Percentiles rank a stretch among this genome's conserved stretches.
Evolutionary conservation across 176 grass and related monocot species (phyloP).

Genomic region (Oryza longistaminata): DNA sequence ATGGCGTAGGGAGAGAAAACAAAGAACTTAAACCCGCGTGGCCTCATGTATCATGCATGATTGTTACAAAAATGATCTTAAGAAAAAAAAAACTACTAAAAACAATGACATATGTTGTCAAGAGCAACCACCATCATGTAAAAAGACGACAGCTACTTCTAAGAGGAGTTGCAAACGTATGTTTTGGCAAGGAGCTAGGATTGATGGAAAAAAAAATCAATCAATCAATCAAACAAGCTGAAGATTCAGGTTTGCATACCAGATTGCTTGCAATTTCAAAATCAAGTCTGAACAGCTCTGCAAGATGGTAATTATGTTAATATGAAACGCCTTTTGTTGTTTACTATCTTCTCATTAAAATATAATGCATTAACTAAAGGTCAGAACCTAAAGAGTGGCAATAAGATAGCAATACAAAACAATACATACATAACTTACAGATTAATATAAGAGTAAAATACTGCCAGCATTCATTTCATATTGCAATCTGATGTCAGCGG

Average conservation of each 20-base stretch:
- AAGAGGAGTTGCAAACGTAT: neutral
- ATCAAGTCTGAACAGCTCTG: neutral
- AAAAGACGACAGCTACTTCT: neutral
- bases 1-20: neutral
- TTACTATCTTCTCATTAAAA: neutral
- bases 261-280: neutral
- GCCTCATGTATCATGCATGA: neutral
- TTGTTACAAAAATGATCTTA: neutral
- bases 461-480: neutral
- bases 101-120: neutral
- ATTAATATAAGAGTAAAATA: neutral
- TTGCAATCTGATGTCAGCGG: too few relatives aligned
- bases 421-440: neutral
- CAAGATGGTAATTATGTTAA: neutral
- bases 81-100: neutral
- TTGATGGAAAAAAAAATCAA: neutral
- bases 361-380: neutral
- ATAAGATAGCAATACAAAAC: neutral
- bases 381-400: neutral
- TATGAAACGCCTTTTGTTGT: neutral
- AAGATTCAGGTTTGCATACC: neutral
- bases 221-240: too few relatives aligned
- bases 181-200: neutral
- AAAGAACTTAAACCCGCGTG: neutral
- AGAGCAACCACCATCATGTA: neutral